phyloP scores from a whole-genome alignment of 768 basidiomycete genomes.

The Tephrocybe sp. region DNA sequence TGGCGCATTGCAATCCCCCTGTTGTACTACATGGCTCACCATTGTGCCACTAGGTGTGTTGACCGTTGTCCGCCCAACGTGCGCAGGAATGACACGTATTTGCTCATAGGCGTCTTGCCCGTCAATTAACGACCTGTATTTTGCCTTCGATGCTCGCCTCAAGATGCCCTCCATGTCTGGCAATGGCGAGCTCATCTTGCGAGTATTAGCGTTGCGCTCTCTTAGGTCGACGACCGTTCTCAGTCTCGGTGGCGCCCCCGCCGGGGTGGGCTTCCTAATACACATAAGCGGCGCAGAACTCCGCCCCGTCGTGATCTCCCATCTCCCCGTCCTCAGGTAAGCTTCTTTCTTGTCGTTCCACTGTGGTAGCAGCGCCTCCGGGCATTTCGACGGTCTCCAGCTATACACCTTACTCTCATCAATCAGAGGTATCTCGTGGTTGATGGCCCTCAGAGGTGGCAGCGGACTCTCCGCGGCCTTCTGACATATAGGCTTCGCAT shows the following conservation, averaged over 20 bases:
- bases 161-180: conserved; percentile 1
- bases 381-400: conserved; percentile 34
- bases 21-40: neutral
- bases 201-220: conserved; percentile 1
- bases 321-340: conserved; percentile 25
- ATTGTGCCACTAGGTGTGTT: conserved; percentile 10
- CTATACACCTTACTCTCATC: conserved; percentile 17
- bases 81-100: conserved; percentile 5
- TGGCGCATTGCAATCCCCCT: neutral
- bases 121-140: neutral
- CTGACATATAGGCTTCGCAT: conserved; percentile 25
- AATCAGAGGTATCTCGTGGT: conserved; percentile 41
- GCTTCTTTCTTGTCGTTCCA: conserved; percentile 28
- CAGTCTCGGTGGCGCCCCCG: neutral
- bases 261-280: conserved; percentile 1
- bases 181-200: conserved; percentile 7
- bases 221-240: neutral
- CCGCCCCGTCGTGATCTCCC: conserved; percentile 26
- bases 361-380: conserved; percentile 30
- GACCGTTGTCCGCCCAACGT: conserved; percentile 1
- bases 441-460: conserved; percentile 36
- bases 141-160: neutral
- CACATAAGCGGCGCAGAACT: conserved; percentile 34
- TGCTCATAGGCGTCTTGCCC: conserved; percentile 9
- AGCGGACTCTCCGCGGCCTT: conserved; percentile 25